These are phyloP conservation scores for Lactarius vividus DNA, from an alignment of 768 basidiomycete species.

Conservation along the genomic window DNA sequence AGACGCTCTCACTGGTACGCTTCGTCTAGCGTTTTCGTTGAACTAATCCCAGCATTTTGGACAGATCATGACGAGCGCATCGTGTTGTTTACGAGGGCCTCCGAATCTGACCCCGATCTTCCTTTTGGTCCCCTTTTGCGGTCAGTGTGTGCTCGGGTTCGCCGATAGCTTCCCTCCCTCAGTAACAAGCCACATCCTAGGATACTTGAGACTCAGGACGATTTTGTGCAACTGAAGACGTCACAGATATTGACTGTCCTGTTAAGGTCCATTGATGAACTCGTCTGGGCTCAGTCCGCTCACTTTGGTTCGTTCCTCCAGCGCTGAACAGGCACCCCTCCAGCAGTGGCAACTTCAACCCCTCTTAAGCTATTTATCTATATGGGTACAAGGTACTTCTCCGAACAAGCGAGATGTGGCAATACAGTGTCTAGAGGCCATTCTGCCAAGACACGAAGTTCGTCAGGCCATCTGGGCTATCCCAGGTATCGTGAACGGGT, in stretches of 20 bases:
- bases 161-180: background rate
- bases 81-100: conserved; percentile 63
- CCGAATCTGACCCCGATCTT: conserved; percentile 68
- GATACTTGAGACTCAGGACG: conserved; percentile 81
- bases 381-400: conserved; percentile 40
- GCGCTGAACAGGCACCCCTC: conserved; percentile 32
- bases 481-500: conserved; percentile 69
- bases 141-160: conserved; percentile 39
- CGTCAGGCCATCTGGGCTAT: conserved; percentile 79
- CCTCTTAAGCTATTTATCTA: conserved; percentile 34
- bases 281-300: conserved; percentile 6
- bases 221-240: conserved; percentile 91
- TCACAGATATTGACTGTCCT: conserved; percentile 86
- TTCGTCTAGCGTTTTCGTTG: background rate
- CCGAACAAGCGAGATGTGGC: conserved; percentile 81
- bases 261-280: conserved; percentile 59
- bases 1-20: conserved; percentile 79
- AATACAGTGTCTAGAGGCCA: conserved; percentile 85
- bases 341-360: conserved; percentile 36
- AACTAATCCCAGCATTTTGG: background rate
- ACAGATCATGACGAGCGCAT: conserved; percentile 87
- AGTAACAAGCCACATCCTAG: conserved; percentile 40
- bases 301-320: conserved; percentile 16
- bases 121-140: conserved; percentile 78
- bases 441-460: conserved; percentile 78